Evolutionary conservation across 768 basidiomycete species (phyloP), one percentile per base, ranked within the genome.

Genomic region (Naganishia friedmannii): DNA sequence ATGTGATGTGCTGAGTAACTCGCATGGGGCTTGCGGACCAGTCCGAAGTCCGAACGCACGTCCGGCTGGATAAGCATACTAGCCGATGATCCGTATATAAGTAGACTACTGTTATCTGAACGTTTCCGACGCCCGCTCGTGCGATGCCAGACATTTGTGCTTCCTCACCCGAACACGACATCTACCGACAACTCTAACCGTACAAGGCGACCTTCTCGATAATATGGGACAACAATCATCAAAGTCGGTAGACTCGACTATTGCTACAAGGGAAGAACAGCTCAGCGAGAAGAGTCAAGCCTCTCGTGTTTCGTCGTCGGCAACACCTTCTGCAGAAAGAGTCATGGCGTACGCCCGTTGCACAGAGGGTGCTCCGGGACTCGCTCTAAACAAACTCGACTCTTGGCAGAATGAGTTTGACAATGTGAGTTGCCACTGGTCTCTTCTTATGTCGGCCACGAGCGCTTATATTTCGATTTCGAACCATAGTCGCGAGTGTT

Each of bases 401-500:
- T 32, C 68, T 19, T 81, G 79, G 79, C 55, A 71, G n/a, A 54
- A 70, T 2, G 73, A 72, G 12, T 78, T 80, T 67, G 74, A 76
- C 21, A 54, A 70, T 26, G 77, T 78, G 53, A 53, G 74, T 69
- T 26, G 21, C 5, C 32, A 28, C 13, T 34, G 23, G 23, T 34
- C 19, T 32, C 17, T 3, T 23, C 15, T 34, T 29, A 2, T 42
- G 29, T 8, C 13, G 15, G 37, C 6, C 26, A 28, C 3, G 26
- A 31, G 15, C 19, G 23, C 23, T 15, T 45, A 17, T 5, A 1
- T 29, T 21, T 37, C n/a, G 15, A 0, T n/a, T 17, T 9, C 23
- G 48, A n/a, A 51, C 12, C 28, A 15, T 63, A 78, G 78, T 72
- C 69, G 26, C 77, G 77, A n/a, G 73, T 76, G 0, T 70, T 79